A percentile compares a stretch with the other conserved stretches of the same genome.
These are phyloP conservation scores for Cyberlindnera samutprakarnensis DNA, from an alignment of 805 yeast genomes.

Conservation along the genomic window DNA sequence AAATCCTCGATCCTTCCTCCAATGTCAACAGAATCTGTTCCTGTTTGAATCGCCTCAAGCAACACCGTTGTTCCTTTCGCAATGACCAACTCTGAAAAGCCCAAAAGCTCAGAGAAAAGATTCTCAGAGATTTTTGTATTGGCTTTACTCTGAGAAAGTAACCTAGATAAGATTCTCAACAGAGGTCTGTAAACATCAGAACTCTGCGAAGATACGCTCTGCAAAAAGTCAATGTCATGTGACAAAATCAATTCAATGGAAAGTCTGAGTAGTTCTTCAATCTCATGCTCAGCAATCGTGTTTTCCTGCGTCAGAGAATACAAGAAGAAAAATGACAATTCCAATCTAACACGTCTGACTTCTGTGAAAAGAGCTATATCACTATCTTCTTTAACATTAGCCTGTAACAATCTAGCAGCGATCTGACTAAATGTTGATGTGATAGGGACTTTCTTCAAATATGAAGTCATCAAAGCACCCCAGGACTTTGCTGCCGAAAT, in stretches of 20 bases:
- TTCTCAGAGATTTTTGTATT: constrained; percentile 37
- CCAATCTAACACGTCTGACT: constrained; percentile 55
- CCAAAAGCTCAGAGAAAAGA: constrained; percentile 44
- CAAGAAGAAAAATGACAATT: constrained; percentile 46
- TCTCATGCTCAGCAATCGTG: constrained; percentile 11
- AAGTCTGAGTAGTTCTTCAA: constrained; percentile 20
- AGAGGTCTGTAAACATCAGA: constrained; percentile 47
- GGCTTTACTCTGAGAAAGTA: constrained; percentile 36
- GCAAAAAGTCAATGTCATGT: constrained; percentile 39
- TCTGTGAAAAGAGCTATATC: constrained; percentile 39
- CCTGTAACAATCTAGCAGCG: constrained; percentile 43
- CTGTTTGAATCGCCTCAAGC: constrained; percentile 51
- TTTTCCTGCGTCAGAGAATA: constrained; percentile 9
- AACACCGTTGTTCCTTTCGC: constrained; percentile 59
- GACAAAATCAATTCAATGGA: constrained; percentile 41
- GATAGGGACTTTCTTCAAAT: constrained; percentile 34
- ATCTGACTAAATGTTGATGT: constrained; percentile 29
- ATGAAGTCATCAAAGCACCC: constrained; percentile 71
- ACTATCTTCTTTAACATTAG: constrained; percentile 44
- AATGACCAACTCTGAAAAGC: constrained; percentile 54
- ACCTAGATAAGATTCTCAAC: constrained; percentile 47
- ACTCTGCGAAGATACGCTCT: constrained; percentile 31
- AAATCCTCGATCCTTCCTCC: constrained; percentile 57
- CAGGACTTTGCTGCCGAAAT: constrained; percentile 63
- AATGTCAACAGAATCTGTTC: constrained; percentile 31